Conservation (phyloP, 345 rosid species). For the Citrus hindsii region DNA sequence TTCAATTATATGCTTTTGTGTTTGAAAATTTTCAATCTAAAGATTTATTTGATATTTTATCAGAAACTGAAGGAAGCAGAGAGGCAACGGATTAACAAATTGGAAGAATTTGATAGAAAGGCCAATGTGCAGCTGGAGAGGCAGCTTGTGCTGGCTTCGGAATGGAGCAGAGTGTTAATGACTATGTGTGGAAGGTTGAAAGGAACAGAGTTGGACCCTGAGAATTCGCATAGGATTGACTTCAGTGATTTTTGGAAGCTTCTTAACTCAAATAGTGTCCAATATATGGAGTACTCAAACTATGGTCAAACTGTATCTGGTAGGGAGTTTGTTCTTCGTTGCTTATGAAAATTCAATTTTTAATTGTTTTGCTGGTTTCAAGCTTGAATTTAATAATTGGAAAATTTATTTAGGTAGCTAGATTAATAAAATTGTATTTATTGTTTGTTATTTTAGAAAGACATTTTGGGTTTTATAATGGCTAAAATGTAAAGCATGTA, state of each 20-base stretch:
- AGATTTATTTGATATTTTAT: not conserved
- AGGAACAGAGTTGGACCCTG: conserved; percentile 93
- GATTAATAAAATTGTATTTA: not conserved
- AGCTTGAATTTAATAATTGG: not conserved
- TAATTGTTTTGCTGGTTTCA: not conserved
- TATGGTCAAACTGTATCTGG: conserved; percentile 91
- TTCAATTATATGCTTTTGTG: no score
- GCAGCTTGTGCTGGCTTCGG: conserved; percentile 87
- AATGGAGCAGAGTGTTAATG: conserved; percentile 80
- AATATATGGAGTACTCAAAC: conserved; percentile 82
- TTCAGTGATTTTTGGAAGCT: conserved; percentile 76
- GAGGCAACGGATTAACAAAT: conserved; percentile 52
- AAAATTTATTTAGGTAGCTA: not conserved
- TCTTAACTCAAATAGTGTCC: conserved; percentile 77
- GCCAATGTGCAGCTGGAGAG: conserved; percentile 82
- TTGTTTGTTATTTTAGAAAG: not conserved
- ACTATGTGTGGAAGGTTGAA: conserved; percentile 71
- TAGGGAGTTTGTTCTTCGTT: conserved; percentile 16
- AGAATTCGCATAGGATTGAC: conserved; percentile 66
- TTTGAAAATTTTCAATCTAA: not conserved
- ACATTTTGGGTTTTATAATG: not conserved
- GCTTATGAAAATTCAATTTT: not conserved
- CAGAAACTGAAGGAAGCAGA: conserved; percentile 73
- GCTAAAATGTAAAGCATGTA: not conserved
- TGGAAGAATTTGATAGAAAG: conserved; percentile 75